Base-by-base conservation (phyloP, 2,329 filamentous ascomycete species). In the Plenodomus lindquistii region DNA sequence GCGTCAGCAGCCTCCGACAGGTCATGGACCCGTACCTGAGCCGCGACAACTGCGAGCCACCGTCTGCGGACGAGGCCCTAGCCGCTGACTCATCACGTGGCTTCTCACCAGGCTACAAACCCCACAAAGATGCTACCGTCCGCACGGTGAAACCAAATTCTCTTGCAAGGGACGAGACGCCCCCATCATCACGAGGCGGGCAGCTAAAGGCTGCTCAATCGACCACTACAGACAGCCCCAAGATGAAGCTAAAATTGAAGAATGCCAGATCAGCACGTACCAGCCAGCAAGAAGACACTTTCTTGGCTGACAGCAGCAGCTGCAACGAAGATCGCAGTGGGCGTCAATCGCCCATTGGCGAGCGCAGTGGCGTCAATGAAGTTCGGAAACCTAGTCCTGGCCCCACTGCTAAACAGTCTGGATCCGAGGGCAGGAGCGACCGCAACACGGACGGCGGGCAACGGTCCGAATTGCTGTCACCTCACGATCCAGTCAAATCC, bases 1-100 rank as follows among this genome's bases (percentile, higher is more conserved):
- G 89, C 15, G 83, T 87, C 31, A 94, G 88, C 69, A 96, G 91
- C 72, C 77, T 96, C 59, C 84, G 89, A 50, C 84, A 89, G 73
- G 88, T 89, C 43, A 96, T 96, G 91, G 88, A 87, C 72, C 91
- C 89, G 6, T 97, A 91, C 69, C 75, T 96, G 17, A 67, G 57
- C 46, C 69, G 73, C 36, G 48, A 60, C 22, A 56, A 57, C 49
- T 62, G 55, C 34, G 64, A 62, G 59, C 65, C 56, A 38, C 60
- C 57, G 47, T 53, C 60, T 2, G 56, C 52, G 2, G 59, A 59
- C n/a, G 57, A 63, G 11, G 59, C 57, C 18, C 52, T 45, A 13
- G 66, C 70, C 31, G 70, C 63, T 22, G 73, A 74, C 46, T 70
- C 74, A 34, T 72, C 78, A 31, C 78, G 84, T 54, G 84, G 86